Evolutionary conservation across 2,329 filamentous ascomycete genomes (phyloP).

Genomic region (Aspergillus arachidicola): DNA sequence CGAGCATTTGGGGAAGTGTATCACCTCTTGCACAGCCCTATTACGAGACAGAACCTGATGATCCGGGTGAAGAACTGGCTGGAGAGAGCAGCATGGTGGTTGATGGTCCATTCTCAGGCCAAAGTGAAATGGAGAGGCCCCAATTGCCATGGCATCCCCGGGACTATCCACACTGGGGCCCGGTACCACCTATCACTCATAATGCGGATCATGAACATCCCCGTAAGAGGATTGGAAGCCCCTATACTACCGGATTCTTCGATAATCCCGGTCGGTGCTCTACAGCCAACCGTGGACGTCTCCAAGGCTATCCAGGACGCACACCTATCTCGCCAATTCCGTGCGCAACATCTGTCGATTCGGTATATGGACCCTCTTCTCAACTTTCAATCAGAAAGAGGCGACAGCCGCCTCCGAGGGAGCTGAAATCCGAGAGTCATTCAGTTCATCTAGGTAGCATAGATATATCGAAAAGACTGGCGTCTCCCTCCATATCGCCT

Average conservation of each 20-base stretch:
- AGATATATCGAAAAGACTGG: conserved; percentile 32
- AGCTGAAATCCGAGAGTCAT: conserved; percentile 19
- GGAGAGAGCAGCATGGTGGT: conserved; percentile 5
- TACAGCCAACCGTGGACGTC: not conserved
- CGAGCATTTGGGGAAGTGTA: conserved; percentile 12
- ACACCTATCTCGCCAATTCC: conserved; percentile 6
- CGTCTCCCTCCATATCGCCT: conserved; percentile 26
- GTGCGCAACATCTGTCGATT: conserved; percentile 17
- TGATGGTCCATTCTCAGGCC: conserved; percentile 1
- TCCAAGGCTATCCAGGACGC: conserved; percentile 11
- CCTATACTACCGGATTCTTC: conserved; percentile 4
- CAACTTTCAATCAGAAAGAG: conserved; percentile 29
- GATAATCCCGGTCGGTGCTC: conserved; percentile 2
- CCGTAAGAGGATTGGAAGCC: conserved; percentile 10
- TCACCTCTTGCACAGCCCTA: conserved; percentile 13
- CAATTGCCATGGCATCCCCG: conserved; percentile 12
- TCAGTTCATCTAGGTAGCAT: conserved; percentile 32
- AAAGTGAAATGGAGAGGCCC: conserved; percentile 5
- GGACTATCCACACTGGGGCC: conserved; percentile 12
- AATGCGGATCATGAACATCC: conserved; percentile 10
- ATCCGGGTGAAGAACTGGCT: conserved; percentile 1
- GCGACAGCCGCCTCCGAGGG: conserved; percentile 18
- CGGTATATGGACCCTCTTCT: conserved; percentile 16
- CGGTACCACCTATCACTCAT: conserved; percentile 7
- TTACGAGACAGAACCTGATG: conserved; percentile 6